A percentile compares a stretch with the other conserved stretches of the same genome.
Evolutionary conservation across 2,329 filamentous ascomycete species (phyloP).

Genomic region (Cercospora brassicicola): DNA sequence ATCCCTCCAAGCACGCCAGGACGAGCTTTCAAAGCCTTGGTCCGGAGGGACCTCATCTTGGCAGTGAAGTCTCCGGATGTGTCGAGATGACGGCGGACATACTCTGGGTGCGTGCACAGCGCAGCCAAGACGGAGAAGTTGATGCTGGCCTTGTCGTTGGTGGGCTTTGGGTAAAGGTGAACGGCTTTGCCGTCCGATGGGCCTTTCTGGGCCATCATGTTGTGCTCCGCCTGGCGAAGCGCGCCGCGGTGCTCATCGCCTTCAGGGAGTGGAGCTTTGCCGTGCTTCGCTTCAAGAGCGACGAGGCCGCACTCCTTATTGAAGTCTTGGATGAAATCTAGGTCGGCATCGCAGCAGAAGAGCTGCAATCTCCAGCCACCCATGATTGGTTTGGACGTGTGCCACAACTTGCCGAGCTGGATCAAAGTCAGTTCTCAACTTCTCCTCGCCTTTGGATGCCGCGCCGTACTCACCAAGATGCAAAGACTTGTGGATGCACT

Average conservation of each 20-base stretch:
- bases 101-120: not conserved
- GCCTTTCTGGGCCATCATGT: not conserved
- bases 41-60: not conserved
- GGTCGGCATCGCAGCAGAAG: constrained; percentile 26
- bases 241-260: not conserved
- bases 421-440: no score
- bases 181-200: not conserved
- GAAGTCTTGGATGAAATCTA: not conserved
- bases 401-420: no score
- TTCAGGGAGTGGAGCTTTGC: not conserved
- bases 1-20: not conserved
- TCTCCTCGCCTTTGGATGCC: no score
- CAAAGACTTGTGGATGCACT: no score
- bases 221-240: not conserved
- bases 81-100: not conserved
- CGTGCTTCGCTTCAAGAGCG: constrained; percentile 3
- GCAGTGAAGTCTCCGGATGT: not conserved
- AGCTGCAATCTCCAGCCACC: constrained; percentile 16
- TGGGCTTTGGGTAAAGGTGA: not conserved
- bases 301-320: constrained; percentile 8
- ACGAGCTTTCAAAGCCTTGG: not conserved
- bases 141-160: not conserved
- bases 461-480: no score
- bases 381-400: not conserved
- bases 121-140: not conserved